A percentile compares a stretch with the other conserved stretches of the same genome.
Conservation (phyloP, 257 asterid species). For the Cinchona pubescens region DNA sequence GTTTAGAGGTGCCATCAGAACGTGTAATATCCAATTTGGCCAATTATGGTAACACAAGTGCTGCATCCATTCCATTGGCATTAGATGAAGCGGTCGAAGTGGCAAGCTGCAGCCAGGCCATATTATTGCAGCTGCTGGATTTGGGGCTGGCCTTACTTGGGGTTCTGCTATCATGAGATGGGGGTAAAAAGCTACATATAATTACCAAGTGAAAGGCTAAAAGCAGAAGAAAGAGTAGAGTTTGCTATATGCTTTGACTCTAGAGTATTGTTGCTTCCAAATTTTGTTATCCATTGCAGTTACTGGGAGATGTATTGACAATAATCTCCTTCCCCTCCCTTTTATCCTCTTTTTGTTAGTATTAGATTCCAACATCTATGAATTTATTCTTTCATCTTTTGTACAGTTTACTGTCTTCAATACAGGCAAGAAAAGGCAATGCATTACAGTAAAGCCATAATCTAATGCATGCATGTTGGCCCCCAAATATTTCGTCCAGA, state of each 20-base stretch:
- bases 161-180: conserved; percentile 87
- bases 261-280: background rate
- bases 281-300: conserved; percentile 27
- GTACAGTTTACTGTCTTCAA: background rate
- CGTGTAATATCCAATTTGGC: conserved; percentile 87
- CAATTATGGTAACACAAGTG: conserved; percentile 87
- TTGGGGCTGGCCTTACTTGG: conserved; percentile 99
- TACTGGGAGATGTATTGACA: conserved; percentile 20
- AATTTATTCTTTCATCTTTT: conserved; percentile 8
- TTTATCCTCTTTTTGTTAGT: conserved; percentile 4
- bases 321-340: conserved; percentile 8
- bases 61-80: conserved; percentile 93
- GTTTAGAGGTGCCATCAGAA: conserved; percentile 61
- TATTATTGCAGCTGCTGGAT: conserved; percentile 87
- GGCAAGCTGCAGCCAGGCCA: conserved; percentile 78
- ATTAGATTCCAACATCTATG: conserved; percentile 16
- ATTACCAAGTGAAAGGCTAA: background rate
- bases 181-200: conserved; percentile 46
- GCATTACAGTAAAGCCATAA: background rate
- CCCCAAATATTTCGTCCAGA: too few species aligned
- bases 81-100: conserved; percentile 88
- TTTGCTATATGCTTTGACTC: conserved; percentile 14
- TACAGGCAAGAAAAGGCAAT: background rate
- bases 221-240: background rate
- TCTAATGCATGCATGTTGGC: too few species aligned